phyloP scores from a whole-genome alignment of 768 basidiomycete genomes.

The Lactarius indigo region DNA sequence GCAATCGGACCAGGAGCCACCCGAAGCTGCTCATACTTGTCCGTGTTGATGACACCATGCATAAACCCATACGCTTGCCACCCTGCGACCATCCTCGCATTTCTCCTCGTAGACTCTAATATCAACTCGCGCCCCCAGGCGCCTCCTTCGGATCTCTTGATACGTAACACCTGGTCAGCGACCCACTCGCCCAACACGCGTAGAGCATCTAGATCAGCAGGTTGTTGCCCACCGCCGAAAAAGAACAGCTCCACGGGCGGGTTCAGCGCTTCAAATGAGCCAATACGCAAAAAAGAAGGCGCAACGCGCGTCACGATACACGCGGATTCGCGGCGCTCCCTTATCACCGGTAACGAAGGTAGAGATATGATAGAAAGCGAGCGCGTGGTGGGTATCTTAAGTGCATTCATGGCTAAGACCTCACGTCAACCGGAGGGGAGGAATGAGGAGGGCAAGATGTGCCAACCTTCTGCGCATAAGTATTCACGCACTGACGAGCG shows the following conservation, averaged over 20 bases:
- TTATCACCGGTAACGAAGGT: slow-evolving; percentile 65
- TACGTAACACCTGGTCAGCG: slow-evolving; percentile 52
- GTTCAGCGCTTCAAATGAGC: slow-evolving; percentile 83
- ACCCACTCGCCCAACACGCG: slow-evolving; percentile 77
- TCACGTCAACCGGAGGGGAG: neutral
- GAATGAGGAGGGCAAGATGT: neutral
- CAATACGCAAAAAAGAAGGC: slow-evolving; percentile 89
- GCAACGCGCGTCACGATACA: slow-evolving; percentile 79
- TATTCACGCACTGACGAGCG: slow-evolving; percentile 94
- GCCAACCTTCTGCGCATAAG: slow-evolving; percentile 82
- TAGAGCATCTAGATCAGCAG: slow-evolving; percentile 70
- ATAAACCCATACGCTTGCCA: slow-evolving; percentile 97
- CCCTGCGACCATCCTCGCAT: slow-evolving; percentile 88
- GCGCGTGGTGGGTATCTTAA: slow-evolving; percentile 85
- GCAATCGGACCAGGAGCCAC: slow-evolving; percentile 13
- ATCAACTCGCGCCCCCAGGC: slow-evolving; percentile 70
- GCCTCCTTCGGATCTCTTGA: slow-evolving; percentile 35
- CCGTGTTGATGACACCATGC: slow-evolving; percentile 97
- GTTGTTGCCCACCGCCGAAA: slow-evolving; percentile 75
- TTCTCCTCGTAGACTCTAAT: slow-evolving; percentile 75
- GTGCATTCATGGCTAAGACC: slow-evolving; percentile 61
- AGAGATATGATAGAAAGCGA: slow-evolving; percentile 76
- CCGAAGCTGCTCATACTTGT: slow-evolving; percentile 58
- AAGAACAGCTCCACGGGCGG: slow-evolving; percentile 62
- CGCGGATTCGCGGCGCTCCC: slow-evolving; percentile 72